Evolutionary conservation across 352 stramenopile species (phyloP), one percentile per base, ranked within the genome.

Genomic region (Saprolegnia parasitica): DNA sequence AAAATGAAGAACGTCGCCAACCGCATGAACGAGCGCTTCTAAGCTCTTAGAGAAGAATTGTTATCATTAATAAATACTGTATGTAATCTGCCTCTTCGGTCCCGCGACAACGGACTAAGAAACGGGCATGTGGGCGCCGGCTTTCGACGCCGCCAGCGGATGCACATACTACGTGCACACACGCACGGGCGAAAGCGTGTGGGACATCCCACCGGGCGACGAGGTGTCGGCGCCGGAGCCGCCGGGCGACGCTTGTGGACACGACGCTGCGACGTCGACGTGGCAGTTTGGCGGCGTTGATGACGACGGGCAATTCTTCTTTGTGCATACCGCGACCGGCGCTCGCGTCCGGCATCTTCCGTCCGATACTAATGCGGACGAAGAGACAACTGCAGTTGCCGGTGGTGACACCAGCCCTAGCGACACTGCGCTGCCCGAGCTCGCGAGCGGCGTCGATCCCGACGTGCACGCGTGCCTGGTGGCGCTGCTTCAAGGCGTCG

Each of bases 1-100:
- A 98, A 99, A 80, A 99, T 99, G 97, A 91, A 97, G 67, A 98
- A 97, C 79, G 97, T 99, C 47, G 96, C 96, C 46, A 98, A 96
- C 76, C 85, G 98, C 77, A 98, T 99, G 95, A 99, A 97, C 78
- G 96, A 98, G 79, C 83, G 93, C 56, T 98, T 97, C 78, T 98
- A 93, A 89, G 52, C 13, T 35, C 29, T 35, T 35, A 60, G n/a
- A 60, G 11, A 60, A n/a, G 13, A 40, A 16, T 20, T 21, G 20
- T 24, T 60, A 60, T 40, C 35, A 60, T 42, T 42, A 42, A 60
- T 60, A 60, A 23, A 29, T 60, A 60, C 35, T 60, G 35, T 60
- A 40, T 60, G 35, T 42, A 60, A 60, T 11, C 13, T 60, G 35
- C 24, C 13, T 60, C 18, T 49, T 15, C 3, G 11, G 42, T 15